Evolutionary conservation across 208 protist species (phyloP), one percentile per base, ranked within the genome.

Genomic region (Leishmania martiniquensis): DNA sequence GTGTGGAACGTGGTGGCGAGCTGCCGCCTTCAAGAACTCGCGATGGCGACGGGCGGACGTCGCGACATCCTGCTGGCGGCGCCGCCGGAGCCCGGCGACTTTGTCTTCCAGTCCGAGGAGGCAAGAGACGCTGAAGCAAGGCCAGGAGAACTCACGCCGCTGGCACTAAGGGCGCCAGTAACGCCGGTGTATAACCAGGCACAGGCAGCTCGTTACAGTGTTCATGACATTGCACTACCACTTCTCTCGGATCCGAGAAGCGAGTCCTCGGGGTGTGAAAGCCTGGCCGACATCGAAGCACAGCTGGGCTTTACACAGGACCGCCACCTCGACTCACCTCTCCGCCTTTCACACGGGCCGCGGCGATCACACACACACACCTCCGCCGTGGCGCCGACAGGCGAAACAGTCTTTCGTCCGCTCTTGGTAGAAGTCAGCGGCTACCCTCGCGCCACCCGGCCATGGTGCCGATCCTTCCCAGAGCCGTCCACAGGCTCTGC

Each of bases 1-100:
- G 39, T 94, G 45, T 97, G 91, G 89, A 97, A 97, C 70, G 83
- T 93, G 51, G 51, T 95, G 62, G 89, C 88, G 39, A 97, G 91
- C 76, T 88, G 84, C 66, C 89, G 93, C 22, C 70, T 97, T 71
- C 76, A 85, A 32, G 72, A 76, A 71, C 52, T 82, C 52, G 77
- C 73, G 63, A 15, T 42, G 69, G 65, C 74, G 32, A 83, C 79
- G 4, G 62, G 82, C 2, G 80, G 78, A 44, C 51, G 76, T 51
- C 45, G 63, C 37, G 84, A 83, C 54, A 47, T 68, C 3, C 39
- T 83, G 45, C 57, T 76, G 4, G 84, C 80, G 15, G 76, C 82
- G 17, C 42, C 60, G 0, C 89, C 92, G 20, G 75, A 88, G 12
- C 72, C 75, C 17, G 92, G 92, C 22, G 92, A 96, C 70, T 94